These are phyloP conservation scores for Fomitopsis palustris DNA, from an alignment of 1,284 basidiomycete species.

Conservation along the genomic window DNA sequence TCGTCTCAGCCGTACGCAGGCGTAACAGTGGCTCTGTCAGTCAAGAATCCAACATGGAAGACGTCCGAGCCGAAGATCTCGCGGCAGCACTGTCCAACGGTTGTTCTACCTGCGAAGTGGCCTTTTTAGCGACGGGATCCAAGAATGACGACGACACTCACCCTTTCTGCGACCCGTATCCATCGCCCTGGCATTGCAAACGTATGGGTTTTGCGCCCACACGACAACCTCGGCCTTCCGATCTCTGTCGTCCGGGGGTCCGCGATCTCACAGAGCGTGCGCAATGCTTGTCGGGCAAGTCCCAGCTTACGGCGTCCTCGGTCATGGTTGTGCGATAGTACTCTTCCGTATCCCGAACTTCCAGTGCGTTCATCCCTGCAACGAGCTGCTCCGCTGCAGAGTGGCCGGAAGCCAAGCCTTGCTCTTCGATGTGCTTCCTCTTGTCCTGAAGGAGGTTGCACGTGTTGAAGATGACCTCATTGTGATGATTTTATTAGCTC, in stretches of 20 bases:
- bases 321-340: constrained; percentile 28
- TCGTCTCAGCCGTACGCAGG: constrained; percentile 28
- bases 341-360: constrained; percentile 27
- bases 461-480: constrained; percentile 24
- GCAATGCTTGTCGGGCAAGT: constrained; percentile 28
- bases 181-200: constrained; percentile 27
- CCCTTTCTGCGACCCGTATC: constrained; percentile 26
- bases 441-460: constrained; percentile 18
- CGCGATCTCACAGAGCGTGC: constrained; percentile 20
- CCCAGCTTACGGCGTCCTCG: constrained; percentile 24
- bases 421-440: constrained; percentile 19
- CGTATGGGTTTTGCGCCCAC: constrained; percentile 29
- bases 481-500: constrained; percentile 21
- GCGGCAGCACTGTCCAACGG: constrained; percentile 26
- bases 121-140: background rate
- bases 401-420: constrained; percentile 11
- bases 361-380: constrained; percentile 28
- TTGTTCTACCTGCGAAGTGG: constrained; percentile 21
- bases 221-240: constrained; percentile 24
- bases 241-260: constrained; percentile 11
- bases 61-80: constrained; percentile 25
- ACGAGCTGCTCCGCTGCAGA: constrained; percentile 24
- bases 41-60: constrained; percentile 27
- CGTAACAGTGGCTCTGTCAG: constrained; percentile 27
- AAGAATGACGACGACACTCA: background rate